Conservation (phyloP, 768 basidiomycete species). For the Rhizopogon roseolus region DNA sequence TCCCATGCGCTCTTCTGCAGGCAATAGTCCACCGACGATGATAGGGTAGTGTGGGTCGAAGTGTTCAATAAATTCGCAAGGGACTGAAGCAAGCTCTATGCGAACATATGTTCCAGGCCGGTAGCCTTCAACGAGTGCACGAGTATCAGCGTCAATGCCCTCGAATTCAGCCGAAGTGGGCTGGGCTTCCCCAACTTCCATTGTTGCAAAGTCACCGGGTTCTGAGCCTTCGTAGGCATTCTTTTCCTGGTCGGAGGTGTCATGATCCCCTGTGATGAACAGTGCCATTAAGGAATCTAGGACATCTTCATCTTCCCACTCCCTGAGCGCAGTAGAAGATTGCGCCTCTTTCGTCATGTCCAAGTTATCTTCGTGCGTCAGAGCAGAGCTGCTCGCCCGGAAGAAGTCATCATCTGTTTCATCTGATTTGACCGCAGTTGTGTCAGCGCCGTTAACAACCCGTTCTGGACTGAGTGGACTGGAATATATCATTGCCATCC, state of each 20-base stretch:
- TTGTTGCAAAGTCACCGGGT: conserved; percentile 39
- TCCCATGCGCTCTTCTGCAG: conserved; percentile 89
- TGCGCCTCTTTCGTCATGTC: conserved; percentile 68
- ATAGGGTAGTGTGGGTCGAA: conserved; percentile 92
- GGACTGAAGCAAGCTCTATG: conserved; percentile 79
- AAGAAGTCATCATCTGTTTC: conserved; percentile 74
- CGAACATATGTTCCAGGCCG: conserved; percentile 91
- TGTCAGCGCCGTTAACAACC: conserved; percentile 44
- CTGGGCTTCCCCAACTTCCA: conserved; percentile 24
- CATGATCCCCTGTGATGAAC: conserved; percentile 78
- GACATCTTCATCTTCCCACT: conserved; percentile 83
- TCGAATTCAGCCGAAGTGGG: conserved; percentile 62
- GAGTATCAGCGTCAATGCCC: conserved; percentile 67
- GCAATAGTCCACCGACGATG: conserved; percentile 85
- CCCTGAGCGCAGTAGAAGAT: conserved; percentile 46
- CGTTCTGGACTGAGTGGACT: conserved; percentile 63
- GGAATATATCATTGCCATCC: conserved; percentile 84
- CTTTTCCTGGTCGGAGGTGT: conserved; percentile 27
- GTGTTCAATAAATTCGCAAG: conserved; percentile 88
- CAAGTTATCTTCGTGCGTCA: conserved; percentile 41
- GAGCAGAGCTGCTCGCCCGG: conserved; percentile 40
- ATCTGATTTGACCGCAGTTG: neutral
- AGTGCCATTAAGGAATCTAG: conserved; percentile 82
- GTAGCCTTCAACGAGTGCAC: conserved; percentile 85
- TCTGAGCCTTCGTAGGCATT: conserved; percentile 35